Conservation (phyloP, 805 yeast species). For the Kluyveromyces aestuarii region DNA sequence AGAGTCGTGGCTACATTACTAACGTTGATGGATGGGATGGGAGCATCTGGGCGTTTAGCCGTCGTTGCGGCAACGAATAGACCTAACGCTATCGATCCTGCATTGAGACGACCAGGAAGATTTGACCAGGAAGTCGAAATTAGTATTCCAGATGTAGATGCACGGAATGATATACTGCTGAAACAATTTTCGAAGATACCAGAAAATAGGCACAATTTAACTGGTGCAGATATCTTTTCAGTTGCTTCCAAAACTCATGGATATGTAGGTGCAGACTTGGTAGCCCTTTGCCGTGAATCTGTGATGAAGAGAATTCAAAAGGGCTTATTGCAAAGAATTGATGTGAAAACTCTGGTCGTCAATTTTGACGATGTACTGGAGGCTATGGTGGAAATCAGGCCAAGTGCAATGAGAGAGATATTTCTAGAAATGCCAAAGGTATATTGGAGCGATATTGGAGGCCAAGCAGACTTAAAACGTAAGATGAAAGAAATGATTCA, state of each 20-base stretch:
- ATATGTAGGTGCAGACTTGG: conserved; percentile 92
- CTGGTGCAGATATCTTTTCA: conserved; percentile 43
- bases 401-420: conserved; percentile 96
- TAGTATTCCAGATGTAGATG: conserved; percentile 83
- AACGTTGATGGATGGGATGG: conserved; percentile 74
- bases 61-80: conserved; percentile 68
- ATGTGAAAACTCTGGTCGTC: conserved; percentile 37
- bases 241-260: conserved; percentile 85
- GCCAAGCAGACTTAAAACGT: conserved; percentile 74
- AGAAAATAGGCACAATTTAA: conserved; percentile 39
- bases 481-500: conserved; percentile 86
- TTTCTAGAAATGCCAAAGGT: conserved; percentile 91
- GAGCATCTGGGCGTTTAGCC: conserved; percentile 54
- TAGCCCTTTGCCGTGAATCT: conserved; percentile 80
- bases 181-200: conserved; percentile 47
- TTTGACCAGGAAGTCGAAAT: conserved; percentile 85
- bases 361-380: conserved; percentile 48
- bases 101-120: conserved; percentile 78
- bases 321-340: conserved; percentile 31
- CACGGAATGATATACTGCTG: conserved; percentile 62
- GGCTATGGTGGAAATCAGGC: conserved; percentile 75
- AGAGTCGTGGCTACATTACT: conserved; percentile 84
- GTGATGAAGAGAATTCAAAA: conserved; percentile 75
- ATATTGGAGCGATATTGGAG: conserved; percentile 91
- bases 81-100: conserved; percentile 60